phyloP scores from a whole-genome alignment of 345 rosid species.

The Durio zibethinus region DNA sequence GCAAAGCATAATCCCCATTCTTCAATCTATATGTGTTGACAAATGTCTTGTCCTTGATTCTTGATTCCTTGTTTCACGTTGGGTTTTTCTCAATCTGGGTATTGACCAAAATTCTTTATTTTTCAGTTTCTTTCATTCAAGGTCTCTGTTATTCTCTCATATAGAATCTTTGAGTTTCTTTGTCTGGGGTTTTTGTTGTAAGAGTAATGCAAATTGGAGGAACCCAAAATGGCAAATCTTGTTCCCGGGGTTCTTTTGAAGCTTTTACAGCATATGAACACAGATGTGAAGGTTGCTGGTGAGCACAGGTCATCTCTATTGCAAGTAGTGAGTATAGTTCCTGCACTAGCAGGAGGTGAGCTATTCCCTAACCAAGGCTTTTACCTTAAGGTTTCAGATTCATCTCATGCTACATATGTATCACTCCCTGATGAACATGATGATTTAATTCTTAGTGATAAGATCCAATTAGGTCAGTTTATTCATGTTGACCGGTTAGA shows the following conservation, averaged over 20 bases:
- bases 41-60: background rate
- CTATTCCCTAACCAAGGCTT: conserved; percentile 87
- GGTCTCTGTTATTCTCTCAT: background rate
- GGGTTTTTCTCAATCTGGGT: conserved; percentile 11
- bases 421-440: conserved; percentile 94
- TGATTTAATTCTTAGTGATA: conserved; percentile 91
- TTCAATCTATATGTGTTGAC: background rate
- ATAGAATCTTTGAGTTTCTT: background rate
- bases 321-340: conserved; percentile 93
- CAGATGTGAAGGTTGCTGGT: conserved; percentile 93
- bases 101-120: conserved; percentile 13
- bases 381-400: conserved; percentile 94
- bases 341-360: conserved; percentile 96
- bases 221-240: conserved; percentile 74
- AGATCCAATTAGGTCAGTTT: conserved; percentile 93
- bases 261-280: conserved; percentile 94
- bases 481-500: conserved; percentile 91
- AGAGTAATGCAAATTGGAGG: conserved; percentile 47
- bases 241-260: conserved; percentile 94
- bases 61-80: conserved; percentile 9
- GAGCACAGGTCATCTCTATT: conserved; percentile 90
- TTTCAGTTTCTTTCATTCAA: conserved; percentile 9
- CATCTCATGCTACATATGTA: conserved; percentile 93
- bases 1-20: conserved; percentile 2
- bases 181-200: conserved; percentile 20